Base-by-base conservation (phyloP, 1,139 yeast genomes). In the Candida sojae region DNA sequence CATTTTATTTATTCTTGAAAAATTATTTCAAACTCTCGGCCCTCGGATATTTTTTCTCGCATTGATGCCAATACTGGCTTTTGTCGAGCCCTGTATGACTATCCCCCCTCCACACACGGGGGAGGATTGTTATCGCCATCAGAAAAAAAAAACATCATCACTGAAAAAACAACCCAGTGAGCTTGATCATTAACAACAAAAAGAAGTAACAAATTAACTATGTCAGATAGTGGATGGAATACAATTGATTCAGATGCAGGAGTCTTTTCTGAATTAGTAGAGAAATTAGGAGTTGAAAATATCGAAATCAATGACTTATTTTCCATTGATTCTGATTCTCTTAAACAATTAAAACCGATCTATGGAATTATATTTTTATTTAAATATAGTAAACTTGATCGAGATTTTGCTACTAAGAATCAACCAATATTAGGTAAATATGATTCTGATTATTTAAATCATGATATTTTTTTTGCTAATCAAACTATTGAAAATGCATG, bases 161-260 rank as follows among this genome's bases (percentile, higher is more conserved):
- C 4, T 6, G 25, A 10, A 23, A n/a, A 36, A 36, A 10, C 21
- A 17, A 17, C 21, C 21, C 2, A 17, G 4, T 11, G 21, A 17
- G 12, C 23, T 17, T 8, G 9, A 12, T 26, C 29, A 17, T 8
- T 12, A 33, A n/a, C 21, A 21, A 33, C 13, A 13, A 34, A 5
- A 34, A 34, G 25, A 28, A 6, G 3, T 13, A 25, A 11, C 12
- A 7, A 17, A 39, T n/a, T 7, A 42, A 32, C 21, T 17, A 54
- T 53, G 55, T 46, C 53, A 12, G 54, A 52, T 12, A 50, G 53
- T 30, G 79, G 83, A 10, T 85, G 91, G 90, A 84, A 83, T 57
- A 83, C 88, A 1, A 82, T 85, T 25, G 90, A 84, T 58, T 82
- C 87, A 4, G 91, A 85, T 63, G 88, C 88, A 0, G 88, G 88